Percentiles rank a stretch among this genome's conserved stretches.
These are phyloP conservation scores for Candida sanyaensis DNA, from an alignment of 1,139 yeast species.

Conservation along the genomic window DNA sequence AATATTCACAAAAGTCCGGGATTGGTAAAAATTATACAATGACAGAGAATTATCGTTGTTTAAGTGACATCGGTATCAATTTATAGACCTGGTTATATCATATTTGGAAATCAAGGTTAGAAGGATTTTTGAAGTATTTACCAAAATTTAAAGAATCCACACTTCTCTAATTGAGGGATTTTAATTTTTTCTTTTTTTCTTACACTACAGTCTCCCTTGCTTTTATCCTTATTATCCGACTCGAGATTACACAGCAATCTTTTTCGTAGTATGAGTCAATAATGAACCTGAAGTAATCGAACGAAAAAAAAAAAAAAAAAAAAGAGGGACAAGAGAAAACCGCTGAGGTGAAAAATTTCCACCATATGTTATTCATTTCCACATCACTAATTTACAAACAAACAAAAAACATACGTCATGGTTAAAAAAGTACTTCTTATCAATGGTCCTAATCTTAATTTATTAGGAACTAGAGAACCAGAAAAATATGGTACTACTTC, in stretches of 20 bases:
- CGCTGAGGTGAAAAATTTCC: neutral
- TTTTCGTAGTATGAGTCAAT: neutral
- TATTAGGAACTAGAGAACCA: conserved; percentile 51
- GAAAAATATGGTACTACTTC: conserved; percentile 52
- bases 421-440: conserved; percentile 43
- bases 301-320: no score
- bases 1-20: neutral
- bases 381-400: neutral
- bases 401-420: conserved; percentile 19
- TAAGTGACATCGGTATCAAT: neutral
- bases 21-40: no score
- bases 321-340: neutral
- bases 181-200: neutral
- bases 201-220: no score
- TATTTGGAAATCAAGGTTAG: no score
- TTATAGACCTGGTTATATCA: neutral
- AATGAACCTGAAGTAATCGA: neutral
- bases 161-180: neutral
- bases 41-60: neutral
- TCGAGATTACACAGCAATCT: no score
- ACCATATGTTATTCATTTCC: neutral
- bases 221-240: neutral
- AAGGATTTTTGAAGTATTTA: no score
- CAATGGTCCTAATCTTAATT: conserved; percentile 51
- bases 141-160: neutral